Evolutionary conservation across 2,329 filamentous ascomycete genomes (phyloP).

Genomic region (Dactylellina cionopaga): DNA sequence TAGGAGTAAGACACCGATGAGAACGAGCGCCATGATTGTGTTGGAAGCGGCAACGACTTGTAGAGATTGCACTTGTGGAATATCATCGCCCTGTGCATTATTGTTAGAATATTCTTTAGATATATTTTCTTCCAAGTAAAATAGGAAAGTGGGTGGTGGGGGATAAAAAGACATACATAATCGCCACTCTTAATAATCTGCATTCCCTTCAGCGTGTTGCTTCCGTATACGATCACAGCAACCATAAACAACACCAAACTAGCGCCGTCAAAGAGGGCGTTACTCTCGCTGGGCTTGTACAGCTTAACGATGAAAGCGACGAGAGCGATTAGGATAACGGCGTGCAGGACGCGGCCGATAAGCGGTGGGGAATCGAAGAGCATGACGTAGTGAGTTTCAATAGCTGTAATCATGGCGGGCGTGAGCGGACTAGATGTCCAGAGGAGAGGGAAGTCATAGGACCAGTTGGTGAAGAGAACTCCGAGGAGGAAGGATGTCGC

Average conservation of each 20-base stretch:
- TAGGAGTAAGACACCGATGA: constrained; percentile 89
- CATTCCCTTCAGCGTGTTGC: constrained; percentile 96
- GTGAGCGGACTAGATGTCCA: constrained; percentile 76
- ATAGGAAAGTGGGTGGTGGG: neutral
- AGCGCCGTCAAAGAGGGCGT: constrained; percentile 90
- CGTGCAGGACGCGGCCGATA: constrained; percentile 91
- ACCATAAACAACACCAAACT: constrained; percentile 79
- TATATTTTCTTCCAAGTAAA: constrained; percentile 57
- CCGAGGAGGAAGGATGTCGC: constrained; percentile 97
- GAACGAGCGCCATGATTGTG: constrained; percentile 90
- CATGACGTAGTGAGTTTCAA: constrained; percentile 90
- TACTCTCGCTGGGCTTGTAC: constrained; percentile 90
- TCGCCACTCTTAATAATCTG: constrained; percentile 78
- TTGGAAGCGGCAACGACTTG: constrained; percentile 93
- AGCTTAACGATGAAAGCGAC: constrained; percentile 92
- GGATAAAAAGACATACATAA: constrained; percentile 42
- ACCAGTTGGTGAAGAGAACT: constrained; percentile 94
- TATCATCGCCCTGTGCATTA: constrained; percentile 60
- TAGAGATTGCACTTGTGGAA: constrained; percentile 87
- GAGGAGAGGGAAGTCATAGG: constrained; percentile 92
- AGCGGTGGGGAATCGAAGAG: constrained; percentile 90
- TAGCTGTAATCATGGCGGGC: constrained; percentile 78
- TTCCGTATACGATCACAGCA: constrained; percentile 89
- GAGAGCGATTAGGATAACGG: constrained; percentile 87
- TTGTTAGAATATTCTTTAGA: constrained; percentile 53